A percentile compares a stretch with the other conserved stretches of the same genome.
Evolutionary conservation across 305 asterid genomes (phyloP).

Genomic region (Coffea humblotiana): DNA sequence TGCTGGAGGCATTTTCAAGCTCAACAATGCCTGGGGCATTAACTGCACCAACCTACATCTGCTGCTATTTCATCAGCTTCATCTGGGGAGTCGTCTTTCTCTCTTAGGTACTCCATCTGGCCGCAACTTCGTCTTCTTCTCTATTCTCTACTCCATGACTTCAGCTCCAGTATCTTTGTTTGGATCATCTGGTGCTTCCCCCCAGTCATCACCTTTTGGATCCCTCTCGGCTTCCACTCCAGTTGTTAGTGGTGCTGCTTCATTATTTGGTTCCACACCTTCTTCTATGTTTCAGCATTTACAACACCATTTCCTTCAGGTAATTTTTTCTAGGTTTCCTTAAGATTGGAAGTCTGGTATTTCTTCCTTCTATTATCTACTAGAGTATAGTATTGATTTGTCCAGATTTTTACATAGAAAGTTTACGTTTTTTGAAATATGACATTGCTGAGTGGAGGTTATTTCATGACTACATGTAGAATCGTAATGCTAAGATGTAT

Average conservation of each 20-base stretch:
- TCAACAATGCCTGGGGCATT: conserved; percentile 59
- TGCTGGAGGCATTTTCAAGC: conserved; percentile 48
- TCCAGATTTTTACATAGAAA: background rate
- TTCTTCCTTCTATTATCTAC: background rate
- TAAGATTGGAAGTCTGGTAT: background rate
- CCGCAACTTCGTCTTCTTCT: conserved; percentile 58
- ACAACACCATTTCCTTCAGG: conserved; percentile 80
- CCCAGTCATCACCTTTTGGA: conserved; percentile 70
- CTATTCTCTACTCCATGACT: conserved; percentile 72
- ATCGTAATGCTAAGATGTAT: background rate
- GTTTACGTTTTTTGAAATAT: background rate
- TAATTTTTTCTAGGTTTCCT: conserved; percentile 21
- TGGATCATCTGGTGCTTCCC: conserved; percentile 53
- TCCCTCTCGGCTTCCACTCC: conserved; percentile 55
- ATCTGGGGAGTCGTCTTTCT: conserved; percentile 62
- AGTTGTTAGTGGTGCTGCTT: conserved; percentile 45
- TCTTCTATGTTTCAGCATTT: conserved; percentile 59
- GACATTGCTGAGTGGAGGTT: background rate
- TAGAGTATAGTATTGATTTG: background rate
- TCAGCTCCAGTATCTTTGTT: conserved; percentile 64
- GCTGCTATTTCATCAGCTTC: conserved; percentile 49
- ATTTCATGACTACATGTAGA: background rate
- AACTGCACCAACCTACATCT: conserved; percentile 41
- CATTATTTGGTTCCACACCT: conserved; percentile 67
- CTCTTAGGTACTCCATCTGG: conserved; percentile 68